Percentiles rank a stretch among this genome's conserved stretches.
Evolutionary conservation across 1,284 basidiomycete genomes (phyloP).

Genomic region (Leccinum brunneo-olivaceum): DNA sequence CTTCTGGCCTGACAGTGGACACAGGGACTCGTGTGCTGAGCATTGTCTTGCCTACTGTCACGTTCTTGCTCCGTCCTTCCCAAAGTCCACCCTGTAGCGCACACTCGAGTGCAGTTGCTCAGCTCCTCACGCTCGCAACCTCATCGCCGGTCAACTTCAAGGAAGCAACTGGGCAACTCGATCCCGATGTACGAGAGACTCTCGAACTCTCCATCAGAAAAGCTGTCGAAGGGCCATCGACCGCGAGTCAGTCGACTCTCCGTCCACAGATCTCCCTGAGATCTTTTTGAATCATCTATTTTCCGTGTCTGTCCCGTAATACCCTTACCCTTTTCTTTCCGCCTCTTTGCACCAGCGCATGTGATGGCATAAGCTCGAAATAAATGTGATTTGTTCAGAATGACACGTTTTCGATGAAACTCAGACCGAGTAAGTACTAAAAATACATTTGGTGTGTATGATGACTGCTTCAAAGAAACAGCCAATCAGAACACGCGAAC

Average conservation of each 20-base stretch:
- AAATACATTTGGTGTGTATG: too few species aligned
- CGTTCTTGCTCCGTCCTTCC: conserved; percentile 63
- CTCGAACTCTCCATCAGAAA: conserved; percentile 79
- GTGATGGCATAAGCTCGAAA: background rate
- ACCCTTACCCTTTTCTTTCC: background rate
- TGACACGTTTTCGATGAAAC: too few species aligned
- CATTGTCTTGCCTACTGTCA: conserved; percentile 75
- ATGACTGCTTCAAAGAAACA: too few species aligned
- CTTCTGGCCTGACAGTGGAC: conserved; percentile 4
- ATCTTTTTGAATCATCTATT: conserved; percentile 44
- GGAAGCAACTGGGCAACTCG: conserved; percentile 73
- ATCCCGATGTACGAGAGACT: conserved; percentile 49
- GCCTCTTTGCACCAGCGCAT: conserved; percentile 5
- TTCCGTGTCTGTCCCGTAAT: background rate
- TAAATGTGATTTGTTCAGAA: background rate
- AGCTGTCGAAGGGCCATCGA: conserved; percentile 51
- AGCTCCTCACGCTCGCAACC: conserved; percentile 75
- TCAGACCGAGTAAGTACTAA: too few species aligned
- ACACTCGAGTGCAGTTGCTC: conserved; percentile 62
- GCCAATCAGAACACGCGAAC: too few species aligned
- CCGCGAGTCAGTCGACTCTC: conserved; percentile 30
- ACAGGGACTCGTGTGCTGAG: conserved; percentile 66
- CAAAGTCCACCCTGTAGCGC: conserved; percentile 41
- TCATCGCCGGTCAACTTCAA: conserved; percentile 77
- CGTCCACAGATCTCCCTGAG: conserved; percentile 79